These are phyloP conservation scores for Leccinum variicolor DNA, from an alignment of 768 basidiomycete genomes.

Conservation along the genomic window DNA sequence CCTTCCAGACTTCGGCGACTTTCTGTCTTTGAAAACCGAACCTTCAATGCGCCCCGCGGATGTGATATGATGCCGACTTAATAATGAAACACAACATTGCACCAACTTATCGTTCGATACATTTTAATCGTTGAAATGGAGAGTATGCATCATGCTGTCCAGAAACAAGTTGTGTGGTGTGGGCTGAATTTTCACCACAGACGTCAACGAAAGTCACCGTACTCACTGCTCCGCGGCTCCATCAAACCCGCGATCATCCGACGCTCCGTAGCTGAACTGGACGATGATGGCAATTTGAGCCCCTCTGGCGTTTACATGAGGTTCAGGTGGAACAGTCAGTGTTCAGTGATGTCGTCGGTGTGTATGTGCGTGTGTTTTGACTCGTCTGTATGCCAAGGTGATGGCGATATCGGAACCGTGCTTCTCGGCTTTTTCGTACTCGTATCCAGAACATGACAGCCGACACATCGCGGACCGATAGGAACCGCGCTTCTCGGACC, in stretches of 20 bases:
- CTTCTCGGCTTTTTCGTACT: not conserved
- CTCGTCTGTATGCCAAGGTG: constrained; percentile 82
- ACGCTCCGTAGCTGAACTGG: constrained; percentile 81
- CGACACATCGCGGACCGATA: constrained; percentile 27
- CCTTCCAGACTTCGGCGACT: not conserved
- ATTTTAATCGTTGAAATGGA: not conserved
- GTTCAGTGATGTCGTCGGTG: not conserved
- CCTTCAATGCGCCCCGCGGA: not conserved
- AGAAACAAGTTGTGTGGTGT: not conserved
- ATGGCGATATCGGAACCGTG: not conserved
- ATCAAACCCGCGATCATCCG: constrained; percentile 86
- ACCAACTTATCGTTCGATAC: not conserved
- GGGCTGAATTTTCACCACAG: not conserved
- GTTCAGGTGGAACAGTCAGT: constrained; percentile 91
- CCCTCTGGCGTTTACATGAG: constrained; percentile 80
- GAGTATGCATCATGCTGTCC: not conserved
- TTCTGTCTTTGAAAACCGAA: not conserved
- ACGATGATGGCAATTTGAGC: constrained; percentile 62
- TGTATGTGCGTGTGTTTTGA: constrained; percentile 56
- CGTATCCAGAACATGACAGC: not conserved
- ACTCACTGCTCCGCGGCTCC: constrained; percentile 86
- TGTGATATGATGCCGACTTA: not conserved
- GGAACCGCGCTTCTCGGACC: constrained; percentile 86
- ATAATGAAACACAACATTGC: not conserved
- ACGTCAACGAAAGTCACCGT: constrained; percentile 82